A percentile compares a stretch with the other conserved stretches of the same genome.
Conservation (phyloP, 176 grass and related monocot genomes). For the Olyra latifolia region DNA sequence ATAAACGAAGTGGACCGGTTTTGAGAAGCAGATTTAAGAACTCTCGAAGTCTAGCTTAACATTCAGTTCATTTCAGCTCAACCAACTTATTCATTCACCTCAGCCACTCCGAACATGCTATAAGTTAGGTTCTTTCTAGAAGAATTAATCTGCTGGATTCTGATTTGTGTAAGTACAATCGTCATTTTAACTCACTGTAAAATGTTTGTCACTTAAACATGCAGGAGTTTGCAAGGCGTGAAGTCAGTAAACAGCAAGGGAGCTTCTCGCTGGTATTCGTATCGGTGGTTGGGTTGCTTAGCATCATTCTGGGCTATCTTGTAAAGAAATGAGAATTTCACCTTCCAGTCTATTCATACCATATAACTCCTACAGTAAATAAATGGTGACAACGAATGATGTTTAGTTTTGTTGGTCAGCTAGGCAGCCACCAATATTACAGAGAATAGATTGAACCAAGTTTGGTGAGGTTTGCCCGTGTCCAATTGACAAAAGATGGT, state of each 20-base stretch:
- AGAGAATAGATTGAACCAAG: neutral
- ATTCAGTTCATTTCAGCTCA: no score
- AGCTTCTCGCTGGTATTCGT: conserved; percentile 52
- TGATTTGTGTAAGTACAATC: neutral
- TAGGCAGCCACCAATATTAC: conserved; percentile 25
- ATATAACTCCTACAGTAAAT: conserved; percentile 32
- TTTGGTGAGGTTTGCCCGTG: conserved; percentile 16
- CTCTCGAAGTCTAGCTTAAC: no score
- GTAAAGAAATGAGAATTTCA: conserved; percentile 54
- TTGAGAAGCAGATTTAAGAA: no score
- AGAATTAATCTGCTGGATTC: neutral
- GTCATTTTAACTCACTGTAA: conserved; percentile 24
- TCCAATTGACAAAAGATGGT: conserved; percentile 6
- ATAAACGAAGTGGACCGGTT: no score
- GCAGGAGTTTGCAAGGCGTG: conserved; percentile 55
- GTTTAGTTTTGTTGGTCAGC: conserved; percentile 6
- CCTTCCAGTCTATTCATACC: neutral
- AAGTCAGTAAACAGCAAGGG: conserved; percentile 39
- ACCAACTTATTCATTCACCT: no score
- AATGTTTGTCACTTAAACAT: neutral
- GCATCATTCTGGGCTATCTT: conserved; percentile 60
- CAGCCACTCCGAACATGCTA: no score
- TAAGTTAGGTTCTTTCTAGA: neutral
- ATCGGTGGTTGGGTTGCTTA: conserved; percentile 36
- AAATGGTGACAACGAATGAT: conserved; percentile 28